A percentile compares a stretch with the other conserved stretches of the same genome.
Evolutionary conservation across 208 protist genomes (phyloP).

Genomic region (Angomonas deanei): DNA sequence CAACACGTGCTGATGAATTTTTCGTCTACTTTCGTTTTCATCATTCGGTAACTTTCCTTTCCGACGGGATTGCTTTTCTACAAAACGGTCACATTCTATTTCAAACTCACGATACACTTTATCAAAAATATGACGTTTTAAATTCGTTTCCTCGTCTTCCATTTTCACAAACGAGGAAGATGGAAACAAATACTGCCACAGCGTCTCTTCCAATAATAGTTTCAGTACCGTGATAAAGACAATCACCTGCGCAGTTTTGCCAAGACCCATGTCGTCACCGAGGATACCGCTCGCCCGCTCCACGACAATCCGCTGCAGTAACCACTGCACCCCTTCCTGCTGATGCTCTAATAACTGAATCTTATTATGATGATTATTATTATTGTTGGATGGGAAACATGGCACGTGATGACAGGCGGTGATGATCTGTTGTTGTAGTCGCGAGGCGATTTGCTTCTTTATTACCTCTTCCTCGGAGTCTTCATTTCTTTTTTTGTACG

Average conservation of each 20-base stretch:
- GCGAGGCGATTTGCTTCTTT: neutral
- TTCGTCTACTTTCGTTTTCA: too few species aligned
- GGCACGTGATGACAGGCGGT: neutral
- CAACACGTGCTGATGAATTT: too few species aligned
- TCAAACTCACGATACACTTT: too few species aligned
- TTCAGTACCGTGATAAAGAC: slow-evolving; percentile 17
- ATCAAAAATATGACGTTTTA: neutral
- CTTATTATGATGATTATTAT: neutral
- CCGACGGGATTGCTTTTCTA: too few species aligned
- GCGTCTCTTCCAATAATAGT: neutral
- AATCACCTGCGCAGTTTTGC: slow-evolving; percentile 90
- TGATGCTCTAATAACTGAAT: slow-evolving; percentile 92
- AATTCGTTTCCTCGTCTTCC: neutral
- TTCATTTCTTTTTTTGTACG: neutral
- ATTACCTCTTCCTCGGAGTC: neutral
- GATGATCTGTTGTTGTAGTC: neutral
- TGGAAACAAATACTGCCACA: neutral
- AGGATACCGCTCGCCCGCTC: slow-evolving; percentile 91
- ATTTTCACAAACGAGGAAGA: neutral
- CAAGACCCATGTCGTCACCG: slow-evolving; percentile 93
- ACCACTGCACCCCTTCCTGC: slow-evolving; percentile 94
- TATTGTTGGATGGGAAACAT: too few species aligned
- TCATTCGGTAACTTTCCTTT: too few species aligned
- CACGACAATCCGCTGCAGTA: slow-evolving; percentile 88
- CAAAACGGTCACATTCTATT: too few species aligned